phyloP scores from a whole-genome alignment of 177 flowering plant species.

The Vitis hybrid region DNA sequence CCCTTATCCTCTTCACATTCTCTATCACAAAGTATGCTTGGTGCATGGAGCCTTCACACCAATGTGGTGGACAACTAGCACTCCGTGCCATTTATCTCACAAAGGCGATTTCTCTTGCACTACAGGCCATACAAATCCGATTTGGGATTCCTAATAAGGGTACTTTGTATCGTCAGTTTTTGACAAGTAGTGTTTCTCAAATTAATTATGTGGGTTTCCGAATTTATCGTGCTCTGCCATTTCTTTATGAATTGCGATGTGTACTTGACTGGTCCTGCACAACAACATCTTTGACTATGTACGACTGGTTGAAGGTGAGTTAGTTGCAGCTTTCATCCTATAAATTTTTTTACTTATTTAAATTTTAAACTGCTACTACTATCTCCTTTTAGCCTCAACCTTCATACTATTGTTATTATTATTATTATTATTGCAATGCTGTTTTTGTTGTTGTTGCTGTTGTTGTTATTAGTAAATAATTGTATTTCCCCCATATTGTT shows the following conservation, averaged over 20 bases:
- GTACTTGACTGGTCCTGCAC: constrained; percentile 98
- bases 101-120: constrained; percentile 72
- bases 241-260: constrained; percentile 84
- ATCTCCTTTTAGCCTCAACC: background rate
- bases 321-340: background rate
- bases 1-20: constrained; percentile 67
- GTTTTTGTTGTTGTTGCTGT: too few species aligned
- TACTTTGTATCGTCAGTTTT: constrained; percentile 80
- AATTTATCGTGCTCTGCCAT: constrained; percentile 83
- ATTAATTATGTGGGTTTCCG: constrained; percentile 75
- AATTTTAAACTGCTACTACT: background rate
- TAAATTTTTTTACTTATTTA: background rate
- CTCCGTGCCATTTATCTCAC: constrained; percentile 84
- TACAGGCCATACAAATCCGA: constrained; percentile 82
- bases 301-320: constrained; percentile 90
- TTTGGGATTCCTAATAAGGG: constrained; percentile 85
- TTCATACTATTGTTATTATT: background rate
- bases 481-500: too few species aligned
- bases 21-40: constrained; percentile 77
- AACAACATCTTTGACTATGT: constrained; percentile 86
- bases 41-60: constrained; percentile 55
- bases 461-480: too few species aligned
- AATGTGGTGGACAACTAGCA: constrained; percentile 56
- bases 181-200: constrained; percentile 69
- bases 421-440: background rate